A percentile compares a stretch with the other conserved stretches of the same genome.
Conservation (phyloP, 106 monocot species). For the Cymbidium sinense region DNA sequence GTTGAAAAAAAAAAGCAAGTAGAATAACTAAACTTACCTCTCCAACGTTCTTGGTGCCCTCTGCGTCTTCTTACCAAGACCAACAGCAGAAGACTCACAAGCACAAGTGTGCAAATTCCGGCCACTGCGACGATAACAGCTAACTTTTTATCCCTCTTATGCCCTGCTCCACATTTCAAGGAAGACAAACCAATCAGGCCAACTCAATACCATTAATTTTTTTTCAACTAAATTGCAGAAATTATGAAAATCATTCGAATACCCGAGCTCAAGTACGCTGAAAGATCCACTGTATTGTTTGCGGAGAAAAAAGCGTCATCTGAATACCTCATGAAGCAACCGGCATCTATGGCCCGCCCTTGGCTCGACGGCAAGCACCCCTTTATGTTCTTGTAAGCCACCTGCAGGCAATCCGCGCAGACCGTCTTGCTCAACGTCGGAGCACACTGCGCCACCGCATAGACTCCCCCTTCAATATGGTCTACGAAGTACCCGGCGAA, state of each 20-base stretch:
- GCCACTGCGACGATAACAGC: conserved; percentile 39
- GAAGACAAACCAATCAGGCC: neutral
- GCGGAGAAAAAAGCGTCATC: conserved; percentile 29
- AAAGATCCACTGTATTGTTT: conserved; percentile 43
- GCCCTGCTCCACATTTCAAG: conserved; percentile 14
- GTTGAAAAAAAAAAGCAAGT: neutral
- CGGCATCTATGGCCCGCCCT: conserved; percentile 47
- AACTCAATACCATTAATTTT: neutral
- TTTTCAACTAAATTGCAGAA: neutral
- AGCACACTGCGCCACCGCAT: conserved; percentile 45
- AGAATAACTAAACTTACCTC: conserved; percentile 23
- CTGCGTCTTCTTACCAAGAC: conserved; percentile 28
- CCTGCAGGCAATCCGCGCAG: conserved; percentile 41
- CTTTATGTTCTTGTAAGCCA: conserved; percentile 39
- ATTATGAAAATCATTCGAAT: neutral
- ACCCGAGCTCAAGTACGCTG: conserved; percentile 17
- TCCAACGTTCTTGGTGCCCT: conserved; percentile 3
- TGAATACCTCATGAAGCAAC: conserved; percentile 73
- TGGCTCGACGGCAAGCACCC: conserved; percentile 31
- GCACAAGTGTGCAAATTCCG: conserved; percentile 23
- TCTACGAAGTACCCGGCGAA: conserved; percentile 30
- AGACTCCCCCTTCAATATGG: conserved; percentile 21
- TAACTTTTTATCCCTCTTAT: conserved; percentile 19
- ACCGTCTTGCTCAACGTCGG: conserved; percentile 31
- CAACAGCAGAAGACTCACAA: conserved; percentile 18